Conservation (phyloP, 2,329 filamentous ascomycete genomes). For the Pseudogymnoascus sp. region DNA sequence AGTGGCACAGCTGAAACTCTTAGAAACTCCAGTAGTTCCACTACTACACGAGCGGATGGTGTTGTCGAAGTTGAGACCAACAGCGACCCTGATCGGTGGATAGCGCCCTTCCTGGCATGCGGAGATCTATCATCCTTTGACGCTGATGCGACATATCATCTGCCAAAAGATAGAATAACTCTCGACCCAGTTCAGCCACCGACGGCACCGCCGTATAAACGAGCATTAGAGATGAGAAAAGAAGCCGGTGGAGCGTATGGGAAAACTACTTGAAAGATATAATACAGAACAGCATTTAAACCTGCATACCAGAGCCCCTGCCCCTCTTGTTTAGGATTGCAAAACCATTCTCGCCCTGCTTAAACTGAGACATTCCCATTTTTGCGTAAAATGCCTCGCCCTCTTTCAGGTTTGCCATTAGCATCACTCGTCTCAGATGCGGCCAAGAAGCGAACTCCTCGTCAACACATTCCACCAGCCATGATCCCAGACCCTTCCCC, state of each 20-base stretch:
- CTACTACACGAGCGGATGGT: constrained; percentile 16
- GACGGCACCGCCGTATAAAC: constrained; percentile 90
- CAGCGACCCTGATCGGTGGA: constrained; percentile 58
- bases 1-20: constrained; percentile 33
- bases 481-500: constrained; percentile 52
- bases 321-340: constrained; percentile 10
- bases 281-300: constrained; percentile 2
- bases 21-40: constrained; percentile 20
- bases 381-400: constrained; percentile 21
- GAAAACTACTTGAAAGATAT: constrained; percentile 18
- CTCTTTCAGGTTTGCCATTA: constrained; percentile 25
- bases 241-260: constrained; percentile 57
- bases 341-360: constrained; percentile 14
- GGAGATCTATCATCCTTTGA: constrained; percentile 92
- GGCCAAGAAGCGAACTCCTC: constrained; percentile 49
- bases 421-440: constrained; percentile 48
- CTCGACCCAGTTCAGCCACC: constrained; percentile 91
- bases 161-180: constrained; percentile 78
- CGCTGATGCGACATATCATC: constrained; percentile 85
- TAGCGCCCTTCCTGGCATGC: constrained; percentile 94
- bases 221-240: constrained; percentile 76
- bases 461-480: constrained; percentile 53
- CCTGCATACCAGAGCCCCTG: neutral
- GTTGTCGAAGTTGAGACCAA: constrained; percentile 22
- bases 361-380: constrained; percentile 19